Evolutionary conservation across 2,329 filamentous ascomycete genomes (phyloP).

Genomic region (Chaetomiaceae sp.): DNA sequence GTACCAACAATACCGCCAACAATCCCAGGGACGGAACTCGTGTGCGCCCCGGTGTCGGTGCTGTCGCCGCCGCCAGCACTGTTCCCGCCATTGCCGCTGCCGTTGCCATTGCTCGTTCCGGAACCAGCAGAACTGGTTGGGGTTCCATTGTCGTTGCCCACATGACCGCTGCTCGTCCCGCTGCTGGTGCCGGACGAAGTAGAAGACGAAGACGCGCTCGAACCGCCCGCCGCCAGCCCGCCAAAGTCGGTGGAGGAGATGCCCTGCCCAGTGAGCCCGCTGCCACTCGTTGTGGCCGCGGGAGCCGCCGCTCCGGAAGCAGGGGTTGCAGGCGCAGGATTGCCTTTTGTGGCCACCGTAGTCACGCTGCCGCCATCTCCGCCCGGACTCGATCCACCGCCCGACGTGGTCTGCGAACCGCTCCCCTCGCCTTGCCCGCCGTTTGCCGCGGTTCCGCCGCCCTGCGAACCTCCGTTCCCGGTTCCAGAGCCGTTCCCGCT

Average conservation of each 20-base stretch:
- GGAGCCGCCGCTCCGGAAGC: neutral
- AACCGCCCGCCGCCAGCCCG: neutral
- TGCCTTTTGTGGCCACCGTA: neutral
- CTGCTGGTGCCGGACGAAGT: neutral
- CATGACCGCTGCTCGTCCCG: neutral
- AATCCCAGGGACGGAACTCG: constrained; percentile 15
- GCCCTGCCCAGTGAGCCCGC: neutral
- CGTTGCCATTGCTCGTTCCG: too few species aligned
- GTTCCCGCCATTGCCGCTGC: neutral
- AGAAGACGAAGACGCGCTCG: neutral
- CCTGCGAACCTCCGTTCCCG: neutral
- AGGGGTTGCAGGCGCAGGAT: neutral
- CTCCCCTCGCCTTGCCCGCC: neutral
- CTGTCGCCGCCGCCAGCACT: neutral
- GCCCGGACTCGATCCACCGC: neutral
- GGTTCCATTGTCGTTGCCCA: neutral
- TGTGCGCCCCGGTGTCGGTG: neutral
- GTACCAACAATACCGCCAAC: constrained; percentile 19
- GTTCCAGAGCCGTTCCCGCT: neutral
- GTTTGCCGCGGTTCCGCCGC: neutral
- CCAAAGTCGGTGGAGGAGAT: neutral
- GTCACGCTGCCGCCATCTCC: neutral
- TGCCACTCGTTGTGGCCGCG: neutral
- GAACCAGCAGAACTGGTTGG: neutral
- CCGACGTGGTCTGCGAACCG: neutral